Percentiles rank a stretch among this genome's conserved stretches.
These are phyloP conservation scores for Lepiota brunneoincarnata DNA, from an alignment of 768 basidiomycete species.

Conservation along the genomic window DNA sequence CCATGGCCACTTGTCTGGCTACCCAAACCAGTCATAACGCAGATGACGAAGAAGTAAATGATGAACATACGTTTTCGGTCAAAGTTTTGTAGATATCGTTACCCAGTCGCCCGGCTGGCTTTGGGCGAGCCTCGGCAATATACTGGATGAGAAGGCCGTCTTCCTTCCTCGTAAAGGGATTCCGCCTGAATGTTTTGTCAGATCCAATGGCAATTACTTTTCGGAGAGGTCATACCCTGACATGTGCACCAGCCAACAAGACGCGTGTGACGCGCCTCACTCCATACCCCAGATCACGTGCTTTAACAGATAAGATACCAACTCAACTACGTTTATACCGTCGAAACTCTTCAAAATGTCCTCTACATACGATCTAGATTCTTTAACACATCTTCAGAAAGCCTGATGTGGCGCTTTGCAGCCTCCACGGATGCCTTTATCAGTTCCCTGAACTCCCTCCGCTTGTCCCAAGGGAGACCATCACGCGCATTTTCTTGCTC, in stretches of 20 bases:
- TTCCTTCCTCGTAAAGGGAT: conserved; percentile 16
- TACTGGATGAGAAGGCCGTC: conserved; percentile 17
- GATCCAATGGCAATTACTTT: background rate
- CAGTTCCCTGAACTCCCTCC: too few relatives aligned
- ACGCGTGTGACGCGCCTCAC: background rate
- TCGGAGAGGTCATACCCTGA: background rate
- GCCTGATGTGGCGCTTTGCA: too few relatives aligned
- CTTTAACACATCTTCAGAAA: too few relatives aligned
- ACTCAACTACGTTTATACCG: too few relatives aligned
- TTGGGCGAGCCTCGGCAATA: background rate
- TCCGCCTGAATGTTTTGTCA: conserved; percentile 1
- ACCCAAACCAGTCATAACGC: conserved; percentile 1
- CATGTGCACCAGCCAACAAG: background rate
- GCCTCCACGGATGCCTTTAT: too few relatives aligned
- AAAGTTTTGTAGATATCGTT: conserved; percentile 41
- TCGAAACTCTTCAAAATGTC: too few relatives aligned
- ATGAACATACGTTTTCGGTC: conserved; percentile 38
- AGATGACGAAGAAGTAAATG: background rate
- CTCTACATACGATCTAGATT: too few relatives aligned
- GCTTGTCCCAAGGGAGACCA: too few relatives aligned
- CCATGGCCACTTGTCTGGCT: conserved; percentile 52
- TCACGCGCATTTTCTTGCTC: too few relatives aligned
- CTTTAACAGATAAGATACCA: too few relatives aligned
- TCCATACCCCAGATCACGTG: too few relatives aligned
- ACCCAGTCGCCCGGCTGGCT: conserved; percentile 39